Base-by-base conservation (phyloP, 768 basidiomycete genomes). In the Leccinellum rugosiceps region DNA sequence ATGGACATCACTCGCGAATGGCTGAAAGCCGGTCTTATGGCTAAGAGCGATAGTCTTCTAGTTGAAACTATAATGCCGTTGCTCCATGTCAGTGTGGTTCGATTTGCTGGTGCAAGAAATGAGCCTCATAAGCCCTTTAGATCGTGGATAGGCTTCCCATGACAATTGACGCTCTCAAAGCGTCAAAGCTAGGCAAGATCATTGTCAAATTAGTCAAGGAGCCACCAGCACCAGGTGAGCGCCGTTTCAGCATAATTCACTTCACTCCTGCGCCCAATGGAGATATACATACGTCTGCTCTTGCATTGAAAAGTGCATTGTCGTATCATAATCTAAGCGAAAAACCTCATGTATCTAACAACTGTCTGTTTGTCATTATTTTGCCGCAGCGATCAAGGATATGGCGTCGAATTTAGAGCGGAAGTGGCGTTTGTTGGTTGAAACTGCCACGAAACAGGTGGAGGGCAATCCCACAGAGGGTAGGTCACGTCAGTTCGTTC, bases 331-430 rank as follows among this genome's bases (percentile, higher is more conserved):
- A 62, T 61, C 69, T 71, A 70, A 73, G 62, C 55, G 62, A 62
- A 68, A 60, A 67, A 62, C 60, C 46, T 65, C 66, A 76, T 84
- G 80, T 87, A 86, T 88, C 87, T 90, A 85, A 90, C 87, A 68
- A 73, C 67, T 56, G 65, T 72, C 74, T 69, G 73, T 73, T 75
- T 77, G 70, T 66, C 72, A 67, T 74, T 74, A 73, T 69, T 64
- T 66, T 61, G 62, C 63, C 62, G 72, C 80, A 93, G 91, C 91
- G 76, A 83, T 91, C 87, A 90, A 92, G 86, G 91, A 93, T 77
- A 90, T 93, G 88, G 91, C 91, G 66, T 83, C 83, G 71, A 92
- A 90, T 77, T 79, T 93, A 77, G 90, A 91, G 75, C 83, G 83
- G 67, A 85, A 85, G 77, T 93, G 91, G 92, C 84, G 88, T 57